A percentile compares a stretch with the other conserved stretches of the same genome.
These are phyloP conservation scores for Syncephalastrum racemosum DNA, from an alignment of 371 early-diverging fungal genomes.

Conservation along the genomic window DNA sequence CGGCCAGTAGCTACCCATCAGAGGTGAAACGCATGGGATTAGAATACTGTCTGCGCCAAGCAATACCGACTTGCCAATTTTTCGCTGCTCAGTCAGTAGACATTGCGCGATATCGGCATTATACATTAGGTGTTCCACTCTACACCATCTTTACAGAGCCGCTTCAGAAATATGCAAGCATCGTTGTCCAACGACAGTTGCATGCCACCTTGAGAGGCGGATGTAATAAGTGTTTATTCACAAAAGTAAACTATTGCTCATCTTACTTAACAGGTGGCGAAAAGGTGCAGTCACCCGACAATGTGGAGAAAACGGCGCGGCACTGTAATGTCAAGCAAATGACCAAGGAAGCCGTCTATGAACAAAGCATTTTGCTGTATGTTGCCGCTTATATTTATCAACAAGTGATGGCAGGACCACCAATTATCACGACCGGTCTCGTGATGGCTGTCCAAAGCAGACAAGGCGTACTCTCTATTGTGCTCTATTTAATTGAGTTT, in stretches of 20 bases:
- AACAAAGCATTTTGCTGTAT: slow-evolving; percentile 25
- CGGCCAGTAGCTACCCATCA: not conserved
- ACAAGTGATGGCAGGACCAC: slow-evolving; percentile 16
- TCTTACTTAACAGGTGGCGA: not conserved
- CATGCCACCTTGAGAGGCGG: slow-evolving; percentile 26
- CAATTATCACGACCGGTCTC: slow-evolving; percentile 5
- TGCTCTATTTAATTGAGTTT: slow-evolving; percentile 8
- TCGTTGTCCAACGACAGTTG: slow-evolving; percentile 83
- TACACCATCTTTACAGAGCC: slow-evolving; percentile 90
- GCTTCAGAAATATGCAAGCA: slow-evolving; percentile 90
- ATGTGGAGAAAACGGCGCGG: slow-evolving; percentile 29
- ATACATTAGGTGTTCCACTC: slow-evolving; percentile 62
- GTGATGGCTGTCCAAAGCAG: slow-evolving; percentile 14
- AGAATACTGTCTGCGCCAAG: not conserved
- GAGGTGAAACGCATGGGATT: not conserved
- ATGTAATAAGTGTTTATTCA: not conserved
- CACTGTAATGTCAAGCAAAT: slow-evolving; percentile 29
- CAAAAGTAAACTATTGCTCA: slow-evolving; percentile 3
- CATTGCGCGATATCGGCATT: slow-evolving; percentile 57
- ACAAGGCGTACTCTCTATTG: slow-evolving; percentile 3
- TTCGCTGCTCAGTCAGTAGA: slow-evolving; percentile 36
- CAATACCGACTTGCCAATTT: no score
- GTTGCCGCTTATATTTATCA: slow-evolving; percentile 34
- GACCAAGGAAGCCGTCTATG: slow-evolving; percentile 20
- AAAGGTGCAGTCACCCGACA: slow-evolving; percentile 9